Percentiles rank a stretch among this genome's conserved stretches.
phyloP scores from a whole-genome alignment of 345 rosid species.

The Odontarrhena argentea region DNA sequence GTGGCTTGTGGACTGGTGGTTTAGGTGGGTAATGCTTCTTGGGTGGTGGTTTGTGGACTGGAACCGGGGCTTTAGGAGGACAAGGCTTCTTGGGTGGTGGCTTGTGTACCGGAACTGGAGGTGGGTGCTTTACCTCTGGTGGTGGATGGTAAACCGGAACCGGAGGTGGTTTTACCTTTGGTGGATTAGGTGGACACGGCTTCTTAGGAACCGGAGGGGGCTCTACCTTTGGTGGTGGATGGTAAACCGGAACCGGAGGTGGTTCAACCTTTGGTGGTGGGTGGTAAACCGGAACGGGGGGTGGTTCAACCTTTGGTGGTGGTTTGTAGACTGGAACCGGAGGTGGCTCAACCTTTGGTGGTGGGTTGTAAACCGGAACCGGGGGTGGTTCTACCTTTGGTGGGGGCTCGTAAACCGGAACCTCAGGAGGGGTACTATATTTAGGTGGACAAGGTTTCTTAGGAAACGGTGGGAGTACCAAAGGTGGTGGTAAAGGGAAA shows the following conservation, averaged over 20 bases:
- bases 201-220: constrained; percentile 30
- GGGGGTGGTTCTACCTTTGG: constrained; percentile 26
- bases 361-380: constrained; percentile 37
- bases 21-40: constrained; percentile 36
- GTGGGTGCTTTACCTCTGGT: constrained; percentile 24
- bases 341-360: constrained; percentile 41
- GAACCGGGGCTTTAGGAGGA: constrained; percentile 37
- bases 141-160: constrained; percentile 29
- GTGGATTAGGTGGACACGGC: constrained; percentile 27
- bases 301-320: constrained; percentile 24
- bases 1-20: constrained; percentile 25
- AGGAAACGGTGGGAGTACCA: constrained; percentile 40
- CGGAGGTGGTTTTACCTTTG: constrained; percentile 33
- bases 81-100: constrained; percentile 20
- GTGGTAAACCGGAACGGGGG: constrained; percentile 34
- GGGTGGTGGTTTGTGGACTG: constrained; percentile 31
- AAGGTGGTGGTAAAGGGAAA: constrained; percentile 40
- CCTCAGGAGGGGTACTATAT: constrained; percentile 23
- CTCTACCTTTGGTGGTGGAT: constrained; percentile 31
- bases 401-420: constrained; percentile 34
- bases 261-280: constrained; percentile 43
- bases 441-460: constrained; percentile 42
- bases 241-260: constrained; percentile 34
- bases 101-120: constrained; percentile 16
- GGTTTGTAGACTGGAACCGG: constrained; percentile 31